phyloP scores from a whole-genome alignment of 306 rosid species.

The Rosa lucieae region DNA sequence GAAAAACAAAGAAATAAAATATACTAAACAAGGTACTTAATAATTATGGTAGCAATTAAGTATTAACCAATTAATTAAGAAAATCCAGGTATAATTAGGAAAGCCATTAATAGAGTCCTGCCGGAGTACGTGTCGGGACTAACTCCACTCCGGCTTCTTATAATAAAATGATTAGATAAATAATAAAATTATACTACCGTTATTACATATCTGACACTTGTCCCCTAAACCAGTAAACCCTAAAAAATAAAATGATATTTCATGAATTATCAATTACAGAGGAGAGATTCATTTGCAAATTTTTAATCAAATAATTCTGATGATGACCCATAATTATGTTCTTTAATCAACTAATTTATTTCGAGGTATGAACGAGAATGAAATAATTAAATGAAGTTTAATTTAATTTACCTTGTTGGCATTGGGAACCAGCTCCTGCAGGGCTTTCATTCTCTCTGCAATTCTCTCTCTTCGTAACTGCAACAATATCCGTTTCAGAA shows the following conservation, averaged over 20 bases:
- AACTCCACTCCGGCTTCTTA: neutral
- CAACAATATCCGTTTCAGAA: conserved; percentile 18
- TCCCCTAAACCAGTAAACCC: neutral
- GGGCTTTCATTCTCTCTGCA: conserved; percentile 96
- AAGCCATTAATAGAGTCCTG: neutral
- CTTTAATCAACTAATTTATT: neutral
- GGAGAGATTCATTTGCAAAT: neutral
- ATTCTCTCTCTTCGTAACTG: conserved; percentile 98
- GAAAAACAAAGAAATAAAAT: neutral
- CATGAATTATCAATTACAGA: neutral
- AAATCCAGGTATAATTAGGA: neutral
- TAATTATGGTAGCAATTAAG: neutral
- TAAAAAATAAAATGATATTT: neutral
- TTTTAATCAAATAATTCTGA: neutral
- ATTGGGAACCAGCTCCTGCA: conserved; percentile 97
- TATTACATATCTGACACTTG: conserved; percentile 1
- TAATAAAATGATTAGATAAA: neutral
- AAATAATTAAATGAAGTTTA: neutral
- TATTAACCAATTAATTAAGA: neutral
- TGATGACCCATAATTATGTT: conserved; percentile 2
- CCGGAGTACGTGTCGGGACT: neutral
- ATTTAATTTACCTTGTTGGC: conserved; percentile 69
- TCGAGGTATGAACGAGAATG: neutral
- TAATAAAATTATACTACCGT: neutral
- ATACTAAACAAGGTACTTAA: neutral